phyloP scores from a whole-genome alignment of 78 protist species.

The Guillardia theta region DNA sequence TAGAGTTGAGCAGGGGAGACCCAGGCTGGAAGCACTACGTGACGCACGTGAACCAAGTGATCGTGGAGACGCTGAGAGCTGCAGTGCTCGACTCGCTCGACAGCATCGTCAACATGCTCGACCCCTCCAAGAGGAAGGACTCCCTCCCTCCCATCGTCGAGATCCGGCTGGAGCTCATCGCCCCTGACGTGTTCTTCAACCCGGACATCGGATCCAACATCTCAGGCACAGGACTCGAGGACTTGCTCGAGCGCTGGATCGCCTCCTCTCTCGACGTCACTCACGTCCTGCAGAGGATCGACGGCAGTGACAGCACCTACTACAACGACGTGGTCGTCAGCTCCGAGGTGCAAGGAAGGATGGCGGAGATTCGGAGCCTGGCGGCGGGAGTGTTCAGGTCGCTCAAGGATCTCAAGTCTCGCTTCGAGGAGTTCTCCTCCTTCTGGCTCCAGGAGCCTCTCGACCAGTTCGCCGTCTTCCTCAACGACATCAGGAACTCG shows the following conservation, averaged over 20 bases:
- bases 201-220: background rate
- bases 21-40: constrained; percentile 3
- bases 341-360: background rate
- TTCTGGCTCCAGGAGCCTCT: background rate
- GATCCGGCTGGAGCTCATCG: constrained; percentile 13
- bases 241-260: background rate
- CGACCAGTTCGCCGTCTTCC: background rate
- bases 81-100: background rate
- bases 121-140: background rate
- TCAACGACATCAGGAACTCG: background rate
- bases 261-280: background rate
- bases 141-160: background rate
- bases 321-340: background rate
- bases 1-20: background rate
- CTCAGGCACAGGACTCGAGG: background rate
- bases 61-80: background rate
- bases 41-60: background rate
- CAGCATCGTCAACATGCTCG: background rate
- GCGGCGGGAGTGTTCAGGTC: background rate
- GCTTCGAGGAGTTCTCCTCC: background rate
- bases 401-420: background rate
- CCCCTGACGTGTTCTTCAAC: constrained; percentile 6
- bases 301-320: background rate
- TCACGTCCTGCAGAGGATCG: background rate
- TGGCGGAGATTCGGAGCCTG: background rate